Percentiles rank a stretch among this genome's conserved stretches.
phyloP scores from a whole-genome alignment of 805 yeast genomes.

The Jamesozyma piceae region DNA sequence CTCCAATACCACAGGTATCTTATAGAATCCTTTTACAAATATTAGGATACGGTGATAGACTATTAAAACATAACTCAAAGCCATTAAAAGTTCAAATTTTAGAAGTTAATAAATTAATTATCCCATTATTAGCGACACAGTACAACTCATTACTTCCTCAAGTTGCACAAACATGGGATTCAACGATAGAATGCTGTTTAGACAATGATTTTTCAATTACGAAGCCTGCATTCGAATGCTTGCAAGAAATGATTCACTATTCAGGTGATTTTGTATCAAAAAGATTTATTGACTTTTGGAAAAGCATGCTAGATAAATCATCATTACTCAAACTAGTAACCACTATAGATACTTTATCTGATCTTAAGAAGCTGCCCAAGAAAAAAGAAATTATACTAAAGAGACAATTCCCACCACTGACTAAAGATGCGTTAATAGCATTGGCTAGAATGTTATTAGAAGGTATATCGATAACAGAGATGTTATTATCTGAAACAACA shows the following conservation, averaged over 20 bases:
- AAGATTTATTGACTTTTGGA: conserved; percentile 26
- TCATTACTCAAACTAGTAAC: conserved; percentile 9
- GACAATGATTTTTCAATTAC: conserved; percentile 18
- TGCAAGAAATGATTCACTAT: conserved; percentile 14
- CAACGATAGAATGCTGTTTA: conserved; percentile 14
- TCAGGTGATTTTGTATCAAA: conserved; percentile 23
- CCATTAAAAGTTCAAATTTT: conserved; percentile 49
- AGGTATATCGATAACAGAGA: conserved; percentile 20
- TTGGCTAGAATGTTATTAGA: conserved; percentile 18
- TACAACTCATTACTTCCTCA: conserved; percentile 25
- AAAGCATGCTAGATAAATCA: conserved; percentile 10
- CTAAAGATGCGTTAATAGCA: conserved; percentile 15
- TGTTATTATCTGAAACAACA: conserved; percentile 14
- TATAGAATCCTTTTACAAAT: conserved; percentile 55
- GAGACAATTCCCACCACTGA: conserved; percentile 17
- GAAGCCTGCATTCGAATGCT: conserved; percentile 17
- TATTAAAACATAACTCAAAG: conserved; percentile 57
- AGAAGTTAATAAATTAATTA: conserved; percentile 34
- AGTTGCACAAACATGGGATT: conserved; percentile 27
- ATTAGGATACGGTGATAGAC: conserved; percentile 57
- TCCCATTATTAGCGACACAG: conserved; percentile 48
- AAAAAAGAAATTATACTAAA: not conserved
- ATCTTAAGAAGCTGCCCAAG: not conserved
- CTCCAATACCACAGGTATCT: conserved; percentile 53
- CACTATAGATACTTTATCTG: not conserved